A percentile compares a stretch with the other conserved stretches of the same genome.
These are phyloP conservation scores for Xerocomus brunneocitrinus DNA, from an alignment of 768 basidiomycete genomes.

Conservation along the genomic window DNA sequence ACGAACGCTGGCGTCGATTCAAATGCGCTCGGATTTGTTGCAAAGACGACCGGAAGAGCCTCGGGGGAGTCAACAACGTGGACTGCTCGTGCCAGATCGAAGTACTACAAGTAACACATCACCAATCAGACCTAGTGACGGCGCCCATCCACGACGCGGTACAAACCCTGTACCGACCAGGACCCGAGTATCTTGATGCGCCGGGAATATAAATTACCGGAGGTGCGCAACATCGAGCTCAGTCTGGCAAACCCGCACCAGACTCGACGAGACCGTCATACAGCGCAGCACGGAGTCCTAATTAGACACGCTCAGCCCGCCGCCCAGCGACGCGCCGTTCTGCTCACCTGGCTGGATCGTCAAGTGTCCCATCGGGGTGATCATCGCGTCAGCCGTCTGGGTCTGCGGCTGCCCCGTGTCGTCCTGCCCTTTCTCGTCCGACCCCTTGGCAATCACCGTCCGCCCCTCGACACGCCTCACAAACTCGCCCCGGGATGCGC, in stretches of 20 bases:
- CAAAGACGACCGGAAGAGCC: too few relatives aligned
- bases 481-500: conserved; percentile 67
- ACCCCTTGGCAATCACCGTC: conserved; percentile 24
- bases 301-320: not conserved
- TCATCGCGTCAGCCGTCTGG: conserved; percentile 18
- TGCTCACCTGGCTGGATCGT: conserved; percentile 15
- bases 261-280: conserved; percentile 6
- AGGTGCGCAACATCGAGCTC: not conserved
- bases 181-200: not conserved
- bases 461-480: conserved; percentile 57
- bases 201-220: conserved; percentile 15
- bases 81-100: not conserved
- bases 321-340: conserved; percentile 17
- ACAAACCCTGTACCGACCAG: not conserved
- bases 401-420: conserved; percentile 13
- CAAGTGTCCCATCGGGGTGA: conserved; percentile 18
- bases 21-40: too few relatives aligned
- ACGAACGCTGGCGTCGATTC: too few relatives aligned
- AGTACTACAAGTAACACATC: not conserved
- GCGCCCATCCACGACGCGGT: not conserved
- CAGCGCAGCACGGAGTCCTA: too few relatives aligned
- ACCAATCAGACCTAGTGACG: too few relatives aligned
- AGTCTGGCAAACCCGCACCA: conserved; percentile 1
- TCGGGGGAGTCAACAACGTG: too few relatives aligned
- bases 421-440: conserved; percentile 12